A percentile compares a stretch with the other conserved stretches of the same genome.
phyloP scores from a whole-genome alignment of 2,329 filamentous ascomycete genomes.

The Neonectria punicea region DNA sequence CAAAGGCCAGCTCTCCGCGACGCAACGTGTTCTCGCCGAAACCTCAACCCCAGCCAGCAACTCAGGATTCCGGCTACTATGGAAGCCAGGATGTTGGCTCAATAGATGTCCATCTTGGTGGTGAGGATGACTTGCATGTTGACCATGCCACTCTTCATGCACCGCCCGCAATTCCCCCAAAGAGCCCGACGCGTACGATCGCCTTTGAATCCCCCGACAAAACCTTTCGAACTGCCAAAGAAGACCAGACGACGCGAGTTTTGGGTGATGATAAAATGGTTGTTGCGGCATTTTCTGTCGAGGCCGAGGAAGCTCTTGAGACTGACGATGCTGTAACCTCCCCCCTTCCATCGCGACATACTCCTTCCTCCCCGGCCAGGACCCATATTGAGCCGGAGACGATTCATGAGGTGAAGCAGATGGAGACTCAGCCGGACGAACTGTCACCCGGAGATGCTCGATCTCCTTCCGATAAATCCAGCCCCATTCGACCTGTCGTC shows the following conservation, averaged over 20 bases:
- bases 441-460: constrained; percentile 57
- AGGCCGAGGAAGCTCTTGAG: constrained; percentile 14
- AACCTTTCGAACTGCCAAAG: constrained; percentile 56
- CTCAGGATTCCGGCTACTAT: constrained; percentile 76
- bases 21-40: constrained; percentile 48
- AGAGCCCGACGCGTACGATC: constrained; percentile 40
- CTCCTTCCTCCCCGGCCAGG: constrained; percentile 14
- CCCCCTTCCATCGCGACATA: constrained; percentile 1
- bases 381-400: not conserved
- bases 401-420: constrained; percentile 21
- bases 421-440: constrained; percentile 24
- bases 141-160: constrained; percentile 33
- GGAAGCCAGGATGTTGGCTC: constrained; percentile 65
- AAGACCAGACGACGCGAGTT: constrained; percentile 52
- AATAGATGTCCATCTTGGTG: constrained; percentile 37
- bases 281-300: constrained; percentile 13
- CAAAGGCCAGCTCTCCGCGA: constrained; percentile 47
- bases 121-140: constrained; percentile 34
- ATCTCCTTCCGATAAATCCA: constrained; percentile 76
- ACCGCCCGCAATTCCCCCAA: constrained; percentile 29
- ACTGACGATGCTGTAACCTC: constrained; percentile 1
- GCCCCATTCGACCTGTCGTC: constrained; percentile 78
- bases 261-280: constrained; percentile 20
- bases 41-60: constrained; percentile 36
- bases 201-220: constrained; percentile 49